Evolutionary conservation across 192 early-diverging fungal genomes (phyloP).

Genomic region (Rhizophagus prolifer): DNA sequence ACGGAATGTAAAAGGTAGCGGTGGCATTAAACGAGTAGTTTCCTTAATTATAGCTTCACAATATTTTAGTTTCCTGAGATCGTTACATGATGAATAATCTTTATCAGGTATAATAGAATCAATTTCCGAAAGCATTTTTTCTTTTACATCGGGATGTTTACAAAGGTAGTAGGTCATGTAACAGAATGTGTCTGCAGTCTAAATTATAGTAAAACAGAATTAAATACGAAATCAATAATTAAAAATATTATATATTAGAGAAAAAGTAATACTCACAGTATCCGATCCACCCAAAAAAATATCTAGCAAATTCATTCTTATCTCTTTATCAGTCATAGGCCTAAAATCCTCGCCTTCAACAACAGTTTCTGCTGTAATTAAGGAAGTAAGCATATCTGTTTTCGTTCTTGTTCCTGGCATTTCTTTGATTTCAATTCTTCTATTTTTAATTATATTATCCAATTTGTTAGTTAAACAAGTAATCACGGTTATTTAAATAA

Average conservation of each 20-base stretch:
- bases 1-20: not conserved
- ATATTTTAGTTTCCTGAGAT: constrained; percentile 13
- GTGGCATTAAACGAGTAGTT: not conserved
- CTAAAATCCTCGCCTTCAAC: not conserved
- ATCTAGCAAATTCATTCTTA: constrained; percentile 10
- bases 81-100: not conserved
- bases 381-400: not conserved
- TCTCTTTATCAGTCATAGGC: constrained; percentile 23
- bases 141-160: not conserved
- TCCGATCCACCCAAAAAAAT: constrained; percentile 1
- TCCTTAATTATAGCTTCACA: constrained; percentile 14
- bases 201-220: not conserved
- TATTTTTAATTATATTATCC: constrained; percentile 8
- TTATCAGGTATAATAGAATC: not conserved
- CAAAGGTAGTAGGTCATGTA: constrained; percentile 5
- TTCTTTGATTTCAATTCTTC: constrained; percentile 1
- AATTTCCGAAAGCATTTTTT: not conserved
- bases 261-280: constrained; percentile 14
- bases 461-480: not conserved
- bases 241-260: not conserved
- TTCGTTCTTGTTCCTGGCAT: not conserved
- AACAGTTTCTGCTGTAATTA: constrained; percentile 17
- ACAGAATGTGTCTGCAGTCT: constrained; percentile 4
- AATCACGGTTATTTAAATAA: constrained; percentile 9
- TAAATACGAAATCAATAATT: not conserved